Evolutionary conservation across 805 yeast species (phyloP).

Genomic region (Sugiyamaella valdiviana): DNA sequence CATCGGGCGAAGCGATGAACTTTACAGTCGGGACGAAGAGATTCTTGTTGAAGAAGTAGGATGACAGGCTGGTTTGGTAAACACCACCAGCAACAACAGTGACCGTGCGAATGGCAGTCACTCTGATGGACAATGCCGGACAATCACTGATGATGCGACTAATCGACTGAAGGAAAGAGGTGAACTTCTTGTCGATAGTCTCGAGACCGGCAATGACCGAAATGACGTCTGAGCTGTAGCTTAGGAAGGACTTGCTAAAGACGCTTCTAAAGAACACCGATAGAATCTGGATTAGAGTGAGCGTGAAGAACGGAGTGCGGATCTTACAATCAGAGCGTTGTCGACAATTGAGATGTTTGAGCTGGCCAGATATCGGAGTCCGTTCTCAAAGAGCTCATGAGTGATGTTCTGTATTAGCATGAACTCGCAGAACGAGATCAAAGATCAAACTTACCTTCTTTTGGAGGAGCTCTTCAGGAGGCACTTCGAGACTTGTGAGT

Average conservation of each 20-base stretch:
- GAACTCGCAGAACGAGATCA: background rate
- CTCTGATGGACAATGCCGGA: conserved; percentile 15
- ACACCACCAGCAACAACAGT: conserved; percentile 28
- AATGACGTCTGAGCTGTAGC: conserved; percentile 28
- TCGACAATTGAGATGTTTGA: conserved; percentile 15
- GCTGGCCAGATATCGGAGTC: conserved; percentile 18
- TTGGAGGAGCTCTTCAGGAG: conserved; percentile 21
- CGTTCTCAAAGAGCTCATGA: conserved; percentile 23
- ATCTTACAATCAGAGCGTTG: conserved; percentile 17
- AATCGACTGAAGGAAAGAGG: conserved; percentile 26
- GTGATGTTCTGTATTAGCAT: conserved; percentile 4
- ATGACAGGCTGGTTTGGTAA: conserved; percentile 30
- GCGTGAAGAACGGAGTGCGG: background rate
- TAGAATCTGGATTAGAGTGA: conserved; percentile 14
- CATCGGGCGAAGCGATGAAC: conserved; percentile 26
- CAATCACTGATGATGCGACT: conserved; percentile 23
- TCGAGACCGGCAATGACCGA: conserved; percentile 33
- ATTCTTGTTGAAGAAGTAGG: conserved; percentile 32
- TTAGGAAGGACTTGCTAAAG: conserved; percentile 25
- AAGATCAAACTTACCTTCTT: background rate
- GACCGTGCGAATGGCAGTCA: conserved; percentile 27
- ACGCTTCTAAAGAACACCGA: conserved; percentile 26
- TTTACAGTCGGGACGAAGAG: conserved; percentile 33
- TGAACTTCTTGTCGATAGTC: conserved; percentile 27
- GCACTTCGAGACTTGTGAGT: conserved; percentile 19